These are phyloP conservation scores for Colletotrichum acutatum DNA, from an alignment of 2,329 filamentous ascomycete species.

Conservation along the genomic window DNA sequence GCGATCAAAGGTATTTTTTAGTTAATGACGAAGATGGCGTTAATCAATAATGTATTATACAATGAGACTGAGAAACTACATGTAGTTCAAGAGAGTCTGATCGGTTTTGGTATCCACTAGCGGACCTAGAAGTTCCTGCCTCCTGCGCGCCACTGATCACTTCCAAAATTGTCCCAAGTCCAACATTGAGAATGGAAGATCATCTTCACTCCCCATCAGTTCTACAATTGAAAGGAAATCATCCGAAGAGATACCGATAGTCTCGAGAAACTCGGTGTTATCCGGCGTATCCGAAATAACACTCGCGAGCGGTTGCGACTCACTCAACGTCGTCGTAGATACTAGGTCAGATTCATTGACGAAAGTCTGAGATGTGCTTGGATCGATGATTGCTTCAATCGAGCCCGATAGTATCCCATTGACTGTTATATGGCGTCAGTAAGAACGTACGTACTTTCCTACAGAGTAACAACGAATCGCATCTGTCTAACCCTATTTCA, in stretches of 20 bases:
- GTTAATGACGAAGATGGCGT: not conserved
- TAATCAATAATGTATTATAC: not conserved
- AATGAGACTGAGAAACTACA: not conserved
- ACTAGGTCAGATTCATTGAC: not conserved
- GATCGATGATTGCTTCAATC: not conserved
- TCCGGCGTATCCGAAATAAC: conserved; percentile 27
- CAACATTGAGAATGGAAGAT: not conserved
- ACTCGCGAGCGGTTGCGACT: not conserved
- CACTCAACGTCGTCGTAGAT: conserved; percentile 3
- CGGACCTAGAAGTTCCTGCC: not conserved
- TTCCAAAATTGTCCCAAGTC: conserved; percentile 16
- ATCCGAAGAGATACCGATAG: conserved; percentile 50
- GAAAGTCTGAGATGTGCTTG: not conserved
- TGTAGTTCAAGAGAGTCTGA: not conserved
- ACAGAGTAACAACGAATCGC: too few species aligned
- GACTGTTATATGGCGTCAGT: too few species aligned
- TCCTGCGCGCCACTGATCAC: too few species aligned
- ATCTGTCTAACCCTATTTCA: too few species aligned
- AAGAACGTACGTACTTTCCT: too few species aligned
- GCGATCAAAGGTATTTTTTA: not conserved
- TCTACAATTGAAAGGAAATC: conserved; percentile 52
- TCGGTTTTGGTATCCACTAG: too few species aligned
- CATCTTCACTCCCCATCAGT: conserved; percentile 41
- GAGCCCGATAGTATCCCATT: conserved; percentile 12
- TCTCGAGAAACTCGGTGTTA: conserved; percentile 47